Evolutionary conservation across 78 protist species (phyloP).

Genomic region (Dictyostelium citrinum): DNA sequence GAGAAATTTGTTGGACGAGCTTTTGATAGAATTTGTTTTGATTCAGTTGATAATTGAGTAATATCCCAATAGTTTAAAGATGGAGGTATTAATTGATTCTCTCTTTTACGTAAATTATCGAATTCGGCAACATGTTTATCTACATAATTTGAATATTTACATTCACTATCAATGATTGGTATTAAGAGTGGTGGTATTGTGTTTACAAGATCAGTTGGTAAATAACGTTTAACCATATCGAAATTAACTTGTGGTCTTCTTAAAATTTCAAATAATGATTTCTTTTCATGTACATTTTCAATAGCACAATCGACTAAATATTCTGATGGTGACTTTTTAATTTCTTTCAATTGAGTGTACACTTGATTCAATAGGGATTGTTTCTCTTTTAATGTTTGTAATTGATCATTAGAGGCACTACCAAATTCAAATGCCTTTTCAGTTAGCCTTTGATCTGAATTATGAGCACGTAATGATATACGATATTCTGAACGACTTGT

Average conservation of each 20-base stretch:
- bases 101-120: slow-evolving; percentile 28
- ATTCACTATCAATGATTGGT: slow-evolving; percentile 58
- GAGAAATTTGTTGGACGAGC: slow-evolving; percentile 45
- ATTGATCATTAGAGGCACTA: slow-evolving; percentile 1
- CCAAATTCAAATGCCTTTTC: slow-evolving; percentile 1
- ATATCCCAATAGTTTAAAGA: slow-evolving; percentile 12
- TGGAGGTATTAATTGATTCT: slow-evolving; percentile 15
- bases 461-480: slow-evolving; percentile 91
- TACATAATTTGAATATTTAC: slow-evolving; percentile 33
- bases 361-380: neutral
- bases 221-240: neutral
- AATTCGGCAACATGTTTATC: slow-evolving; percentile 36
- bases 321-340: neutral
- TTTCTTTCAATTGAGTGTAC: neutral
- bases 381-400: neutral
- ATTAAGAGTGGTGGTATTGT: neutral
- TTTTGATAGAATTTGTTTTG: slow-evolving; percentile 42
- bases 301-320: neutral
- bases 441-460: slow-evolving; percentile 92
- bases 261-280: slow-evolving; percentile 25
- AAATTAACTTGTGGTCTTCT: slow-evolving; percentile 32
- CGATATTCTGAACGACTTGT: slow-evolving; percentile 92
- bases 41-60: slow-evolving; percentile 52
- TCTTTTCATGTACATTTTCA: slow-evolving; percentile 31
- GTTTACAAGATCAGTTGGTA: neutral